Evolutionary conservation across 1,284 basidiomycete species (phyloP), one percentile per base, ranked within the genome.

Genomic region (Ganoderma resinaceum): DNA sequence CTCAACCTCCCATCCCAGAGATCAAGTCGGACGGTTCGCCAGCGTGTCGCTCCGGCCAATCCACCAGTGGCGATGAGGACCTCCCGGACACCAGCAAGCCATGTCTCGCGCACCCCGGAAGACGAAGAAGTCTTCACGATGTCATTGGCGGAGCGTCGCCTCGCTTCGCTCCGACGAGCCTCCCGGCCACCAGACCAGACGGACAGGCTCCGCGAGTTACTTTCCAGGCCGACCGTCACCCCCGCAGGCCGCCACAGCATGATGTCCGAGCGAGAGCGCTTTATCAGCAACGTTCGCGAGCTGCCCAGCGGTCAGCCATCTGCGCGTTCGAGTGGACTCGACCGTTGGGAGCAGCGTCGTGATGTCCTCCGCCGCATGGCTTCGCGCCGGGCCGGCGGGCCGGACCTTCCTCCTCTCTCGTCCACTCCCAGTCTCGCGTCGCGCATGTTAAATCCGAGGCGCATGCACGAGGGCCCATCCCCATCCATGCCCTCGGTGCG

Each of bases 191-290:
- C 61, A 18, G 43, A 37, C n/a, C 62, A 59, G 6, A 61, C 58
- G 1, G 66, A 67, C 8, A 53, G 62, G 6, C 37, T 63, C 26
- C 66, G 55, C 20, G 66, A 63, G 23, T 20, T 63, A 9, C 12
- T 67, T 2, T 23, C 29, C 9, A 38, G 52, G 18, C 65, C 65
- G 2, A 43, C 60, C 11, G 42, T 33, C 52, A 5, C 52, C 14
- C 37, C 58, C 37, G 14, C 35, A n/a, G 14, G 23, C 26, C 49
- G 35, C 37, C 61, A 62, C 20, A 65, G 70, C 33, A 65, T 62
- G 1, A 63, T 70, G 11, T 65, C 67, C 18, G 66, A 63, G 5
- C 70, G 70, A 46, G 70, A 71, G 23, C 67, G 64, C 29, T 33
- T 67, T 3, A 43, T 43, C 58, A 35, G 38, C 20, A 42, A 23